A percentile compares a stretch with the other conserved stretches of the same genome.
phyloP scores from a whole-genome alignment of 202 grass and related monocot genomes.

The Panicum virgatum region DNA sequence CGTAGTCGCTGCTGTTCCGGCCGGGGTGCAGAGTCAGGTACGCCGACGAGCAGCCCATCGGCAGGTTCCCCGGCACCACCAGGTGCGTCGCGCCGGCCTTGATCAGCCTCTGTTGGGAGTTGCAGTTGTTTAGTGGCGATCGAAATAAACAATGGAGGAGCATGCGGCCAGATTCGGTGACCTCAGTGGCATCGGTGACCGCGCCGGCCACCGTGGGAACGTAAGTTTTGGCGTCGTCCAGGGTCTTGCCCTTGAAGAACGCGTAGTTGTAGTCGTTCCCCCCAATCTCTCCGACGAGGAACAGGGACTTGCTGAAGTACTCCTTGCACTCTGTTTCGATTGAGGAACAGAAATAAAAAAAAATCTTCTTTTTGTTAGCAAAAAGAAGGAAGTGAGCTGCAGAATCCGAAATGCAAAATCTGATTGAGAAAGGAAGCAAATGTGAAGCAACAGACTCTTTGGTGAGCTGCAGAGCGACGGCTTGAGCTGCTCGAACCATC shows the following conservation, averaged over 20 bases:
- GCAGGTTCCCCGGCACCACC: slow-evolving; percentile 86
- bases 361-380: not conserved
- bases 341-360: not conserved
- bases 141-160: not conserved
- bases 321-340: slow-evolving; percentile 53
- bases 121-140: not conserved
- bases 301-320: slow-evolving; percentile 70
- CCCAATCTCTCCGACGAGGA: slow-evolving; percentile 88
- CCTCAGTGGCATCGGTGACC: slow-evolving; percentile 66
- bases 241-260: slow-evolving; percentile 69
- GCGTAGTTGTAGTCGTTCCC: slow-evolving; percentile 92
- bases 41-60: slow-evolving; percentile 76
- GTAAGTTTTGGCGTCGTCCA: slow-evolving; percentile 67
- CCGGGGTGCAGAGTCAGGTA: slow-evolving; percentile 75
- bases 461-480: slow-evolving; percentile 64
- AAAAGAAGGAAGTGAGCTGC: not conserved
- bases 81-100: slow-evolving; percentile 66
- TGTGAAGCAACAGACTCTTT: slow-evolving; percentile 55
- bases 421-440: not conserved
- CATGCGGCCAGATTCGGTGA: slow-evolving; percentile 2
- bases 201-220: slow-evolving; percentile 61
- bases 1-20: slow-evolving; percentile 63
- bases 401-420: not conserved
- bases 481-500: slow-evolving; percentile 79
- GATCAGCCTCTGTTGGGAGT: slow-evolving; percentile 57